phyloP scores from a whole-genome alignment of 139 green algal species.

The Micractinium sp. region DNA sequence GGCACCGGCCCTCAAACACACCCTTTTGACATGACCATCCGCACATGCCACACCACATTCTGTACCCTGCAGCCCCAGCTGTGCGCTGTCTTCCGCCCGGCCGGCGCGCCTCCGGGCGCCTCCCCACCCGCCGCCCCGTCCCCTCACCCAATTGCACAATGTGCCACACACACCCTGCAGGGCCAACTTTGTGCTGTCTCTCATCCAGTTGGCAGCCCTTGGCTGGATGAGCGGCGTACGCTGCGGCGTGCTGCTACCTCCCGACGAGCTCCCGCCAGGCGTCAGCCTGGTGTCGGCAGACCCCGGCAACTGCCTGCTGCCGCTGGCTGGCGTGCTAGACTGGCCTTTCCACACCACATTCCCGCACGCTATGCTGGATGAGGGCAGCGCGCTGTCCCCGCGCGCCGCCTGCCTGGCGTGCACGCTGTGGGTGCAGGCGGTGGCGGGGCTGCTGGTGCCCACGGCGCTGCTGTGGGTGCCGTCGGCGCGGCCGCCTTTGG shows the following conservation, averaged over 20 bases:
- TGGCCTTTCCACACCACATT: background rate
- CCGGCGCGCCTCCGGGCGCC: too few species aligned
- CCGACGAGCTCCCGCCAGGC: background rate
- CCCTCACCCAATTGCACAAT: too few species aligned
- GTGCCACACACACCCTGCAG: background rate
- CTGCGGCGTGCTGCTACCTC: background rate
- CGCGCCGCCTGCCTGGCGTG: background rate
- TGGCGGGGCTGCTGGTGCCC: background rate
- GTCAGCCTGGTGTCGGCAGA: background rate
- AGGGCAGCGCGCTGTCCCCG: background rate
- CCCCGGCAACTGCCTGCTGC: background rate
- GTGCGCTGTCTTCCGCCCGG: too few species aligned
- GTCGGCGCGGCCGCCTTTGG: background rate
- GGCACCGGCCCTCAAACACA: too few species aligned
- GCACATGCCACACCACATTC: too few species aligned
- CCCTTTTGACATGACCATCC: too few species aligned
- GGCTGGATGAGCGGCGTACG: background rate
- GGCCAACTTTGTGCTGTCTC: background rate
- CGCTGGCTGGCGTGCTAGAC: background rate
- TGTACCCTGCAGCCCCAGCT: too few species aligned
- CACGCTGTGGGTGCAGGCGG: background rate
- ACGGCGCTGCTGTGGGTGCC: background rate
- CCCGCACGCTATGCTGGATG: background rate
- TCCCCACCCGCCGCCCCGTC: too few species aligned
- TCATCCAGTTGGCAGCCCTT: background rate